A percentile compares a stretch with the other conserved stretches of the same genome.
phyloP scores from a whole-genome alignment of 805 yeast species.

The Ogataea neopini region DNA sequence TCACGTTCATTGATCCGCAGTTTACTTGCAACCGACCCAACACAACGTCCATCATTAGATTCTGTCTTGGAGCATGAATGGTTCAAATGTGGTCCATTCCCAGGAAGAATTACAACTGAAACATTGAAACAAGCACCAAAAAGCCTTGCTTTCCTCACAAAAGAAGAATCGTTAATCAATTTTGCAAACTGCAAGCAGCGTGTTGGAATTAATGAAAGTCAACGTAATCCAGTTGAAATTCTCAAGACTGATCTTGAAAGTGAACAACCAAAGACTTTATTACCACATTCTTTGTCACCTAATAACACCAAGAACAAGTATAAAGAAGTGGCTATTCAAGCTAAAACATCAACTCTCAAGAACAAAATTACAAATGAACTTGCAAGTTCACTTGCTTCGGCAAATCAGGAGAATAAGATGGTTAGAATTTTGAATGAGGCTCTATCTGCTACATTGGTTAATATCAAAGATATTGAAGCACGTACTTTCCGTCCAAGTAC shows the following conservation, averaged over 20 bases:
- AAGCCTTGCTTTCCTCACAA: conserved; percentile 50
- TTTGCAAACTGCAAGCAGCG: conserved; percentile 63
- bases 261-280: conserved; percentile 63
- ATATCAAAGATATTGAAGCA: conserved; percentile 30
- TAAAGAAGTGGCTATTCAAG: conserved; percentile 53
- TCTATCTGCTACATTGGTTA: conserved; percentile 30
- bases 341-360: conserved; percentile 20
- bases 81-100: conserved; percentile 81
- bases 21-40: conserved; percentile 75
- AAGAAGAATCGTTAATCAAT: conserved; percentile 64
- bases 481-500: conserved; percentile 17
- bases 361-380: conserved; percentile 31
- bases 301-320: conserved; percentile 88
- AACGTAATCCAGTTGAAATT: conserved; percentile 67
- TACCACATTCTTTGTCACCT: conserved; percentile 91
- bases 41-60: conserved; percentile 75
- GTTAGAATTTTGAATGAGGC: conserved; percentile 29
- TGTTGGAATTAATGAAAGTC: conserved; percentile 52
- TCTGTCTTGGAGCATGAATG: conserved; percentile 81
- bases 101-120: conserved; percentile 61
- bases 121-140: conserved; percentile 66
- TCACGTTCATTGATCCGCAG: conserved; percentile 74
- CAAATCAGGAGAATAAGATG: conserved; percentile 32
- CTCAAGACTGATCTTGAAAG: conserved; percentile 68
- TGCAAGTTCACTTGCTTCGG: conserved; percentile 19